phyloP scores from a whole-genome alignment of 352 stramenopile species.

The Pythium monospermum region DNA sequence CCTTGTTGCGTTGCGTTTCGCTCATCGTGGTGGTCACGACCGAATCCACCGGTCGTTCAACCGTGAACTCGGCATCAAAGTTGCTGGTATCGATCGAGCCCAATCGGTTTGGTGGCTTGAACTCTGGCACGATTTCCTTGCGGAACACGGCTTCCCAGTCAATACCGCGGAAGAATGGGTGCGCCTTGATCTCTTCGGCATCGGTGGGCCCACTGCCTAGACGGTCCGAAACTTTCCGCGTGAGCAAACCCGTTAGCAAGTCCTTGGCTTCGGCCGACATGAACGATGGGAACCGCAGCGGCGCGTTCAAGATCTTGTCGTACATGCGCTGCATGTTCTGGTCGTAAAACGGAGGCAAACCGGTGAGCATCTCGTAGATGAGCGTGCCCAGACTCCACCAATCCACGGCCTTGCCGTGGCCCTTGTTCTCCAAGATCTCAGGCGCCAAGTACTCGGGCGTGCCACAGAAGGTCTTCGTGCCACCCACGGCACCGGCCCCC shows the following conservation, averaged over 20 bases:
- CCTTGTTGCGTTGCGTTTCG: conserved; percentile 88
- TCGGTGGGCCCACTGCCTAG: conserved; percentile 83
- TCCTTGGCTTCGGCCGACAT: conserved; percentile 89
- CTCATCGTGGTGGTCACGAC: conserved; percentile 90
- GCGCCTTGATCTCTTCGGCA: conserved; percentile 90
- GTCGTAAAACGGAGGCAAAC: conserved; percentile 91
- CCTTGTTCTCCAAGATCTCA: conserved; percentile 94
- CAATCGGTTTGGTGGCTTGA: conserved; percentile 87
- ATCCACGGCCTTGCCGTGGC: conserved; percentile 86
- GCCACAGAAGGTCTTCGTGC: conserved; percentile 90
- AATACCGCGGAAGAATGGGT: conserved; percentile 91
- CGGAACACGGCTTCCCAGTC: conserved; percentile 88
- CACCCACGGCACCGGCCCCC: conserved; percentile 66
- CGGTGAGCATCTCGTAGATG: conserved; percentile 93
- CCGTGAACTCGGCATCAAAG: conserved; percentile 93
- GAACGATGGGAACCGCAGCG: conserved; percentile 86
- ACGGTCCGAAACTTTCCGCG: conserved; percentile 83
- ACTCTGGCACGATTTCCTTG: conserved; percentile 88
- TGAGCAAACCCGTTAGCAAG: conserved; percentile 79
- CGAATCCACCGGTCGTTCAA: conserved; percentile 87
- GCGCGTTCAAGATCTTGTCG: conserved; percentile 92
- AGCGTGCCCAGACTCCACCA: conserved; percentile 92
- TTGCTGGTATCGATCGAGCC: conserved; percentile 92
- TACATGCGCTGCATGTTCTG: conserved; percentile 94
- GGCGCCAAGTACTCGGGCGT: conserved; percentile 94